phyloP scores from a whole-genome alignment of 2,329 filamentous ascomycete species.

The Fulvia fulva region DNA sequence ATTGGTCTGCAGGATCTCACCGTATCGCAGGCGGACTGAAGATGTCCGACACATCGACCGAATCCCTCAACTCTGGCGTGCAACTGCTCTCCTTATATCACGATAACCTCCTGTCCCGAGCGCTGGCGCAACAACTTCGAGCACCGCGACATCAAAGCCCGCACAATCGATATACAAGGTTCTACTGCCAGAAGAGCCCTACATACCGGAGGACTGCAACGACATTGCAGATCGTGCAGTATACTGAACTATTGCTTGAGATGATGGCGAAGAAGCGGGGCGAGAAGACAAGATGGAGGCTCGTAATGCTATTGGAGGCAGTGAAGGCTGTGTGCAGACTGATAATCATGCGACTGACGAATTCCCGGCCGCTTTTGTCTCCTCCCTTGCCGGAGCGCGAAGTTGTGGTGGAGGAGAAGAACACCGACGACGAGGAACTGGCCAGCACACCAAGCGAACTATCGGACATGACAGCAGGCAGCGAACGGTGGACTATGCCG shows the following conservation, averaged over 20 bases:
- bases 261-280: conserved; percentile 89
- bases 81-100: conserved; percentile 91
- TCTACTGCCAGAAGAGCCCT: conserved; percentile 58
- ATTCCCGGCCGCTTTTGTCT: conserved; percentile 74
- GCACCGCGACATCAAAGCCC: conserved; percentile 47
- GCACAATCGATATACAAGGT: conserved; percentile 61
- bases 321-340: conserved; percentile 83
- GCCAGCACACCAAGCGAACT: conserved; percentile 42
- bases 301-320: conserved; percentile 78
- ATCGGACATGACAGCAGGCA: conserved; percentile 35
- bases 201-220: conserved; percentile 79
- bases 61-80: conserved; percentile 75
- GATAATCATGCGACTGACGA: conserved; percentile 75
- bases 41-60: conserved; percentile 91
- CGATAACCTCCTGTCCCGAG: conserved; percentile 74
- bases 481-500: conserved; percentile 78
- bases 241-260: conserved; percentile 94
- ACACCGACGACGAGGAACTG: conserved; percentile 37
- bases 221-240: conserved; percentile 83
- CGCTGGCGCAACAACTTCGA: conserved; percentile 52
- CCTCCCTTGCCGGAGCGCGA: conserved; percentile 85
- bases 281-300: conserved; percentile 77
- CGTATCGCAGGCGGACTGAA: conserved; percentile 65
- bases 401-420: conserved; percentile 51
- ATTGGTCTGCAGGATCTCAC: neutral